A percentile compares a stretch with the other conserved stretches of the same genome.
Evolutionary conservation across 2,329 filamentous ascomycete species (phyloP).

Genomic region (Periglandula ipomoeae): DNA sequence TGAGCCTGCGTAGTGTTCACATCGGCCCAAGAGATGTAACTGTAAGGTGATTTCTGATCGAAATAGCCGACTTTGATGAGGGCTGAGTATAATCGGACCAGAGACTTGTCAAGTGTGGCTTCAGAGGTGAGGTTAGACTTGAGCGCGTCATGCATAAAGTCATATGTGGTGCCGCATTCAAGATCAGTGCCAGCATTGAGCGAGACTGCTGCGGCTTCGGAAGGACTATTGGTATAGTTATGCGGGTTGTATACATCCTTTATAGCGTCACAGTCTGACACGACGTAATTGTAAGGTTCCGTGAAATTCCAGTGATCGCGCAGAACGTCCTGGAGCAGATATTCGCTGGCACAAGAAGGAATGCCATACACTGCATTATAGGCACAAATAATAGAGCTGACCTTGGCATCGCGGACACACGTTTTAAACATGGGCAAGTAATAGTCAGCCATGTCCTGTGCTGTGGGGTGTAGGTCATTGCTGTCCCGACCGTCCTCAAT

Average conservation of each 20-base stretch:
- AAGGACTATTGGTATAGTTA: constrained; percentile 26
- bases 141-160: constrained; percentile 25
- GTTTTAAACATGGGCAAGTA: constrained; percentile 57
- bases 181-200: constrained; percentile 24
- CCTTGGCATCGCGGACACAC: constrained; percentile 49
- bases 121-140: constrained; percentile 11
- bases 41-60: constrained; percentile 39
- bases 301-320: constrained; percentile 58
- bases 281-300: constrained; percentile 51
- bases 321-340: constrained; percentile 53
- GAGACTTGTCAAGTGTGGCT: constrained; percentile 5
- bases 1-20: constrained; percentile 46
- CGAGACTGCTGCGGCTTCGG: constrained; percentile 24
- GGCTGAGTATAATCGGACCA: constrained; percentile 39
- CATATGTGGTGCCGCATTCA: constrained; percentile 12
- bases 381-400: constrained; percentile 51
- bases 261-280: constrained; percentile 56
- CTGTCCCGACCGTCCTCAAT: constrained; percentile 41
- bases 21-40: constrained; percentile 42
- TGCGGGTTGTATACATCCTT: constrained; percentile 43
- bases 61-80: constrained; percentile 51
- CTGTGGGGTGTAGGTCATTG: constrained; percentile 46
- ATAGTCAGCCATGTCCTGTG: constrained; percentile 59
- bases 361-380: constrained; percentile 59
- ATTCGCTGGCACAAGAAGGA: constrained; percentile 54